These are phyloP conservation scores for Acorus calamus DNA, from an alignment of 106 monocot species.

Conservation along the genomic window DNA sequence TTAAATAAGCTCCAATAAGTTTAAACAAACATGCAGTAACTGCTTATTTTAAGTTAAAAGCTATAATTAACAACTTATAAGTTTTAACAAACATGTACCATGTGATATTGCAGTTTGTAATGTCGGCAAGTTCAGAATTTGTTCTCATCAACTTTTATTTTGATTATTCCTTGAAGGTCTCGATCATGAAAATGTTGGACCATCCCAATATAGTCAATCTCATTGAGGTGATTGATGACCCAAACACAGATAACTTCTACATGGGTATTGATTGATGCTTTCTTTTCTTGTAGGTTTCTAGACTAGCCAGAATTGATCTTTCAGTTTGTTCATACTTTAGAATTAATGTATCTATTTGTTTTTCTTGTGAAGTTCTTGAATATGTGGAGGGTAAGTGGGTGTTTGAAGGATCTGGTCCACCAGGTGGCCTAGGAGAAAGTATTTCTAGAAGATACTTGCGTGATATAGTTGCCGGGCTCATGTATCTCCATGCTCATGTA, in stretches of 20 bases:
- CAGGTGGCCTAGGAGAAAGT: constrained; percentile 48
- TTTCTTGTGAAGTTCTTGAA: constrained; percentile 56
- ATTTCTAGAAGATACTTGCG: constrained; percentile 55
- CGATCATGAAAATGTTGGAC: constrained; percentile 93
- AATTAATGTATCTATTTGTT: not conserved
- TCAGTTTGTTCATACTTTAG: not conserved
- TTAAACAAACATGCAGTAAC: no score
- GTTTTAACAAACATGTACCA: no score
- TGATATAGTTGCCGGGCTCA: constrained; percentile 75
- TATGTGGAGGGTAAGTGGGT: constrained; percentile 71
- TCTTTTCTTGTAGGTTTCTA: constrained; percentile 1
- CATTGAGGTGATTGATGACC: constrained; percentile 96
- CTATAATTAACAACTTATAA: no score
- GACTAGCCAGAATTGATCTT: not conserved
- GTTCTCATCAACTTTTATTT: no score
- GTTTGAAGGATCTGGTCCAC: constrained; percentile 54
- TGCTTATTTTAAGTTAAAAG: no score
- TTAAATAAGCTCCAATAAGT: no score
- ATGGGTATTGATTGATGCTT: constrained; percentile 51
- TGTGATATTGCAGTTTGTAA: no score
- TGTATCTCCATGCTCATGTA: constrained; percentile 93
- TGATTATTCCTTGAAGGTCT: constrained; percentile 40
- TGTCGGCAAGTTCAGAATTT: no score
- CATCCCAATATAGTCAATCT: constrained; percentile 98
- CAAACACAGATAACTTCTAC: constrained; percentile 66